Conservation (phyloP, 495 filamentous ascomycete species). For the Neurospora sp. region DNA sequence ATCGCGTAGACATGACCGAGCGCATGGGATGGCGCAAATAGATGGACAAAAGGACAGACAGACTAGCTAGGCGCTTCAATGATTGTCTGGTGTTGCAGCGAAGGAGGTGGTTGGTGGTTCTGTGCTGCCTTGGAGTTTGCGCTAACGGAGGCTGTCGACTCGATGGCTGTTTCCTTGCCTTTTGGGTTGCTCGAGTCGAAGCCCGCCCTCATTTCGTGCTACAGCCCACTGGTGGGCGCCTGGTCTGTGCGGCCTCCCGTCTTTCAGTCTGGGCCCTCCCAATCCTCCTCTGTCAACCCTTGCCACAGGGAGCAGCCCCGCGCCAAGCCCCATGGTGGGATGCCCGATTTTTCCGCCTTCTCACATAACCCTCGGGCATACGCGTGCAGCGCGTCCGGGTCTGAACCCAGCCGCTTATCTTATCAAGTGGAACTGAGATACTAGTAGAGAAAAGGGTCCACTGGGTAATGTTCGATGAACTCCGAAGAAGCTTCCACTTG, state of each 20-base stretch:
- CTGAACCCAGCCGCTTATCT: background rate
- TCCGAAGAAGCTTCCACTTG: background rate
- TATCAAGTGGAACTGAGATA: background rate
- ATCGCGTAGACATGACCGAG: conserved; percentile 16
- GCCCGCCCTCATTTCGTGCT: conserved; percentile 15
- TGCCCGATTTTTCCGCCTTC: conserved; percentile 4
- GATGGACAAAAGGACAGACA: background rate
- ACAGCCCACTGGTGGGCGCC: conserved; percentile 3
- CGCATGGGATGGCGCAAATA: conserved; percentile 5
- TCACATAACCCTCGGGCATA: background rate
- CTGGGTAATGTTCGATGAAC: background rate
- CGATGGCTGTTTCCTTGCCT: background rate
- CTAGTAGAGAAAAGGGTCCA: background rate
- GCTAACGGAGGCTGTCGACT: background rate
- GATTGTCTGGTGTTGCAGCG: background rate
- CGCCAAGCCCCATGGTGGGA: background rate
- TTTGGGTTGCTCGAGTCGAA: conserved; percentile 11
- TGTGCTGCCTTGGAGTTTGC: background rate
- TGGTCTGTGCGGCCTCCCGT: conserved; percentile 9
- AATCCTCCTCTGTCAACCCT: conserved; percentile 5
- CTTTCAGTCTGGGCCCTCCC: background rate
- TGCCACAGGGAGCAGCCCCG: conserved; percentile 6
- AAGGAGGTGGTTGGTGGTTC: background rate
- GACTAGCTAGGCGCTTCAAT: background rate
- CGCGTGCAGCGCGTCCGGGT: background rate